A percentile compares a stretch with the other conserved stretches of the same genome.
Conservation (phyloP, 2,329 filamentous ascomycete species). For the Thyridium curvatum region DNA sequence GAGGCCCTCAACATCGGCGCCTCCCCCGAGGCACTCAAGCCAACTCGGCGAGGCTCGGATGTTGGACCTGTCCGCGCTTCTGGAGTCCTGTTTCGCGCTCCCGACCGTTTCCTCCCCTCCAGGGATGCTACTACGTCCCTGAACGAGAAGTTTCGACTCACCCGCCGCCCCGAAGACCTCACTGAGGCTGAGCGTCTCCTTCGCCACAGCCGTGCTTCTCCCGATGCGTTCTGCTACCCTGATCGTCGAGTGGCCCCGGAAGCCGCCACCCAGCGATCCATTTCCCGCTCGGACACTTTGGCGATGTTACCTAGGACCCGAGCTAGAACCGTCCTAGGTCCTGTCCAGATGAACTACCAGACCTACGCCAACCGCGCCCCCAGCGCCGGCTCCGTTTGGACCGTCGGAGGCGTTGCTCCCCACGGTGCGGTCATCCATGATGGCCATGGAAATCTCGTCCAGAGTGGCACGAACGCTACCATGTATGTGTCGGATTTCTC, state of each 20-base stretch:
- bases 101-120: conserved; percentile 46
- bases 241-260: conserved; percentile 19
- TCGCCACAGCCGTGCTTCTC: conserved; percentile 31
- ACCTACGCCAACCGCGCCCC: background rate
- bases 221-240: conserved; percentile 35
- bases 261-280: conserved; percentile 12
- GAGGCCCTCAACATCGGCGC: conserved; percentile 3
- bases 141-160: conserved; percentile 39
- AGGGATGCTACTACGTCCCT: conserved; percentile 26
- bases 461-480: conserved; percentile 67
- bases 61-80: conserved; percentile 7
- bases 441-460: conserved; percentile 58
- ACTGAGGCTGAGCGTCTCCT: conserved; percentile 36
- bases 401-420: conserved; percentile 65
- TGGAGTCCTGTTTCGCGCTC: conserved; percentile 12
- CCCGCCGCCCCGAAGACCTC: conserved; percentile 33
- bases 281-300: conserved; percentile 19
- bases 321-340: conserved; percentile 18
- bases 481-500: conserved; percentile 49
- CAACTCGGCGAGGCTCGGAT: conserved; percentile 14
- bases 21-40: conserved; percentile 5
- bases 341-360: conserved; percentile 4
- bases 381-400: conserved; percentile 69
- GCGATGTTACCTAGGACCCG: conserved; percentile 12
- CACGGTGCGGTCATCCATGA: conserved; percentile 49